Evolutionary conservation across 208 protist species (phyloP), one percentile per base, ranked within the genome.

Genomic region (Herpetomonas tarakana): DNA sequence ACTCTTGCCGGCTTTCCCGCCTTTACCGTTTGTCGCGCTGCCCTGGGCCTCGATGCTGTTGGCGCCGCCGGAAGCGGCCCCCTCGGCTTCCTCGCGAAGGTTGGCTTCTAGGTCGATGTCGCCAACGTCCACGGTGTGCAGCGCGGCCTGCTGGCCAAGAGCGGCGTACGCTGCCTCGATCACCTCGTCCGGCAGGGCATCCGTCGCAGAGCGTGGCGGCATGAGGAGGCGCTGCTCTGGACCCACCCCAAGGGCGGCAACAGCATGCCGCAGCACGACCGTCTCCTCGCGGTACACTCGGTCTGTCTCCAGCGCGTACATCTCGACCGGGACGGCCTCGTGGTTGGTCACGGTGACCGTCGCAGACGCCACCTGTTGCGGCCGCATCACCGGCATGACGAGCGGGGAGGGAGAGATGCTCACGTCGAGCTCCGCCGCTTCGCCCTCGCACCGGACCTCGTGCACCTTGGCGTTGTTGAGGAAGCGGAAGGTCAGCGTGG

Each of bases 221-320:
- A 88, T 73, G n/a, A 93, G 63, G 27, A 93, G 67, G n/a, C 78
- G 72, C 38, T 58, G 71, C 22, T 70, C 60, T 16, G 35, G 19
- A 52, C 52, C 65, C 12, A 65, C 22, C 31, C 38, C 49, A 21
- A 90, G 39, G 19, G 19, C 16, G 4, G 16, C 11, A 4, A 49
- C 16, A 0, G 73, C 74, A 44, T 66, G 62, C 9, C 71, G 69
- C 38, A 98, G 60, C 27, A 96, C 68, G 27, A 68, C 51, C 29
- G 88, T 60, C 60, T 98, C 92, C 25, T 78, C 47, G 0, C 63
- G 52, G 65, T 93, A 67, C 39, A 73, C 64, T 22, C 61, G 35
- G 73, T 99, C 96, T 21, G 89, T 80, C 24, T 94, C 84, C 46
- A 80, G 53, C 50, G 61, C 83, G 76, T 84, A 97, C 45, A 99